A percentile compares a stretch with the other conserved stretches of the same genome.
These are phyloP conservation scores for Epichloe coenophiala DNA, from an alignment of 2,329 filamentous ascomycete species.

Conservation along the genomic window DNA sequence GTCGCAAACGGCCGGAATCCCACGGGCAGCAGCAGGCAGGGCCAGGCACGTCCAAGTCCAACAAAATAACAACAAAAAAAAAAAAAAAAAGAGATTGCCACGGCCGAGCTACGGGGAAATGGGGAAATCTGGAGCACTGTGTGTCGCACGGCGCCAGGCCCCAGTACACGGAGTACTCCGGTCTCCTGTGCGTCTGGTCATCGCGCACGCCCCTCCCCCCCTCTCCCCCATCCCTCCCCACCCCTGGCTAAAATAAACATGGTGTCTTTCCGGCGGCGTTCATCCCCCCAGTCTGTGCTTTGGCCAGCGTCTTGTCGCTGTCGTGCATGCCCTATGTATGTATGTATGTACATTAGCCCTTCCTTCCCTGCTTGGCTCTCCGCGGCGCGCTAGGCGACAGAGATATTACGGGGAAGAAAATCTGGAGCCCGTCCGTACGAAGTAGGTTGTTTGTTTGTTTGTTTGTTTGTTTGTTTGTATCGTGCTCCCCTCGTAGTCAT, in stretches of 20 bases:
- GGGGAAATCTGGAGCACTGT: slow-evolving; percentile 3
- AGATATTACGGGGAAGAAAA: not conserved
- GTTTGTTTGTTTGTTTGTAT: not conserved
- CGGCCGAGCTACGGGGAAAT: not conserved
- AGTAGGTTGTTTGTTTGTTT: not conserved
- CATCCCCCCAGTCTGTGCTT: too few relatives aligned
- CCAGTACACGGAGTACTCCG: not conserved
- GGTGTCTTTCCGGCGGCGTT: not conserved
- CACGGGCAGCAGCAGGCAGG: not conserved
- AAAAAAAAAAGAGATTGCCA: not conserved
- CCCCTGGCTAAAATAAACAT: too few relatives aligned
- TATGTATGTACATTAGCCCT: too few relatives aligned
- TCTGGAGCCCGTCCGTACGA: not conserved
- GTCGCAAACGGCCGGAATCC: slow-evolving; percentile 1
- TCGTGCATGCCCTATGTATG: not conserved
- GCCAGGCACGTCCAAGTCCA: not conserved
- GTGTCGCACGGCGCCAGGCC: slow-evolving; percentile 4
- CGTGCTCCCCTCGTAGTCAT: not conserved
- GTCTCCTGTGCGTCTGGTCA: not conserved
- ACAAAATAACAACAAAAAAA: not conserved
- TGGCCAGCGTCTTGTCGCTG: not conserved
- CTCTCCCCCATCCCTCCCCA: too few relatives aligned
- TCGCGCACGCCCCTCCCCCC: not conserved
- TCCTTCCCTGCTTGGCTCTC: not conserved
- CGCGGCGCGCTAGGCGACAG: not conserved